These are phyloP conservation scores for Heracleum sosnowskyi DNA, from an alignment of 129 eudicot genomes.

Conservation along the genomic window DNA sequence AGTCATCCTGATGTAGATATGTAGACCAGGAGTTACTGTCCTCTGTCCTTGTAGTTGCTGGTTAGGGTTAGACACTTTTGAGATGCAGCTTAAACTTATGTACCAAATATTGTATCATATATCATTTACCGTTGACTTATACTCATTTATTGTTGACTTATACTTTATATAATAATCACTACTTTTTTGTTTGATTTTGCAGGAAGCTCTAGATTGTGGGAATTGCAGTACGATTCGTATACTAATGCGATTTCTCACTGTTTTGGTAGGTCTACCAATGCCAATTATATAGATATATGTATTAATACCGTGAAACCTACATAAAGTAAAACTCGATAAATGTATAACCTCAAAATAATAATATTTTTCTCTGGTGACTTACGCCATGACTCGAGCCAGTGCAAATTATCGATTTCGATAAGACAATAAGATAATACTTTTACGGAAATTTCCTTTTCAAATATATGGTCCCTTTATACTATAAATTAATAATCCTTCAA, in stretches of 20 bases:
- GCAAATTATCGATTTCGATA: neutral
- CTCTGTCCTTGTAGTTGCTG: neutral
- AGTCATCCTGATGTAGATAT: too few relatives aligned
- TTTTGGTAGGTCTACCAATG: slow-evolving; percentile 46
- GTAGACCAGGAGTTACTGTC: neutral
- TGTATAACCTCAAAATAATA: too few relatives aligned
- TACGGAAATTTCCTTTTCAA: too few relatives aligned
- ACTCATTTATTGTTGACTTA: neutral
- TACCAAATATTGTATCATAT: neutral
- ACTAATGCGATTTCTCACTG: slow-evolving; percentile 79
- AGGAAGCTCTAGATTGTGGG: slow-evolving; percentile 70
- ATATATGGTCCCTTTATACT: too few relatives aligned
- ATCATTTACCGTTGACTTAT: neutral
- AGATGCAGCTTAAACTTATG: neutral
- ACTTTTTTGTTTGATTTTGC: slow-evolving; percentile 15
- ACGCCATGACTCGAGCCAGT: too few relatives aligned
- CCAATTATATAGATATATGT: neutral
- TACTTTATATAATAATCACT: neutral
- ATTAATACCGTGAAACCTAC: too few relatives aligned
- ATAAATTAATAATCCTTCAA: too few relatives aligned
- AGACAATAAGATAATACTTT: neutral
- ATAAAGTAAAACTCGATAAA: too few relatives aligned
- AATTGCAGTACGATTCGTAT: slow-evolving; percentile 71
- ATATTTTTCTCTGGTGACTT: too few relatives aligned
- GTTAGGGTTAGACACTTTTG: neutral